These are phyloP conservation scores for Heliamphora pulchella DNA, from an alignment of 179 eudicot genomes.

Conservation along the genomic window DNA sequence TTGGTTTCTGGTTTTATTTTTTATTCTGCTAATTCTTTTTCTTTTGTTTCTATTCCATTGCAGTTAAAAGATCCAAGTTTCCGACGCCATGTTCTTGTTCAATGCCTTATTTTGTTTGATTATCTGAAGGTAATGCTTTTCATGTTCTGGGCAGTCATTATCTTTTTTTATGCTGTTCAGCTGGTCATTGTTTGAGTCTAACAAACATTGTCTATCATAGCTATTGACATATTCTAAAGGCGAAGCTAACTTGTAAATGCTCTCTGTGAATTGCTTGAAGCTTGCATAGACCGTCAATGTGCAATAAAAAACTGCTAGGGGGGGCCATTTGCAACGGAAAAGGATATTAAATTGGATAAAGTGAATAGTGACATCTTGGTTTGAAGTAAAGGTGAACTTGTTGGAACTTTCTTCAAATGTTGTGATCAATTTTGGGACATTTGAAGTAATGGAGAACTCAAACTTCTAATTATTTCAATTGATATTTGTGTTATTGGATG, in stretches of 20 bases:
- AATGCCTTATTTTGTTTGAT: slow-evolving; percentile 90
- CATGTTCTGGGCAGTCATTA: neutral
- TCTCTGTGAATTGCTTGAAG: neutral
- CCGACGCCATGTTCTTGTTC: slow-evolving; percentile 92
- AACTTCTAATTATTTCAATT: too few species aligned
- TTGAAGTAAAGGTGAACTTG: neutral
- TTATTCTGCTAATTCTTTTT: slow-evolving; percentile 12
- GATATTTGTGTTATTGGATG: too few species aligned
- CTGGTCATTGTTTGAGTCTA: neutral
- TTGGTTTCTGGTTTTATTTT: neutral
- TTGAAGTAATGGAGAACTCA: too few species aligned
- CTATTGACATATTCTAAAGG: neutral
- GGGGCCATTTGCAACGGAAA: too few species aligned
- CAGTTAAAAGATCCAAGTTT: slow-evolving; percentile 99
- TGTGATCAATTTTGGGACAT: too few species aligned
- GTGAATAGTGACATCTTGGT: neutral
- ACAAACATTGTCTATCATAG: neutral
- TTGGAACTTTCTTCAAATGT: too few species aligned
- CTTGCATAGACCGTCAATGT: neutral
- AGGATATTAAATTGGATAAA: neutral
- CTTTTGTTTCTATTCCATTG: slow-evolving; percentile 17
- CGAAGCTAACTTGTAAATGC: neutral
- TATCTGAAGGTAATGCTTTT: slow-evolving; percentile 67
- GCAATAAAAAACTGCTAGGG: too few species aligned
- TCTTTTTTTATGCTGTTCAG: neutral